Base-by-base conservation (phyloP, 2,329 filamentous ascomycete genomes). In the Alternaria brassicae region DNA sequence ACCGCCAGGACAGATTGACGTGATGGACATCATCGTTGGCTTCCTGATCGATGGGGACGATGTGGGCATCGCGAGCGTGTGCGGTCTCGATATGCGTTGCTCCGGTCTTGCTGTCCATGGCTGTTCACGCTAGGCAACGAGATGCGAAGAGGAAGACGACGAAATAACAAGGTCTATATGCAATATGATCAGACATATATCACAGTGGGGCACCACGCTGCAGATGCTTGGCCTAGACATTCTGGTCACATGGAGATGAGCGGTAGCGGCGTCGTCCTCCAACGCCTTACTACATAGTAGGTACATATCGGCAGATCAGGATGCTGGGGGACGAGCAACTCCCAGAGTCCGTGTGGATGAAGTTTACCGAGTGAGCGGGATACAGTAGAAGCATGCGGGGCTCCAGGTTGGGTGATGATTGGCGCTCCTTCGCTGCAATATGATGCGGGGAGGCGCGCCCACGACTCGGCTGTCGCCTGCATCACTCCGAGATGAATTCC, bases 1-100 rank as follows among this genome's bases (percentile, higher is more conserved):
- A 85, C 61, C 83, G 78, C 84, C 84, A 87, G 39, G 83, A 81
- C 12, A 86, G 72, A 47, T 81, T 73, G 61, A 86, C 74, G 64
- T 84, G 83, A 15, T 53, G 60, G 4, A 54, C 65, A 40, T 74
- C 56, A 44, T 76, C 72, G 7, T 56, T 58, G 19, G 71, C 72
- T 54, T 74, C 71, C 41, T 75, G 64, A 40, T 72, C 63, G 17
- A 75, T 63, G 28, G 72, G 65, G 27, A 72, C 67, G 10, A 74
- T 65, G 53, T 66, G 64, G 1, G 62, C 45, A 6, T 60, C 47
- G 4, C 53, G 40, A 39, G 56, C 42, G 32, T 65, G 60, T 3
- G 59, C 51, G 42, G 52, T 54, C 47, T 72, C 67, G 10, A 68
- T 34, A 10, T 65, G 60, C 5, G 58, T 44, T 6, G 60, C 49